Base-by-base conservation (phyloP, 192 early-diverging fungal species). In the Haplosporangium gracile region DNA sequence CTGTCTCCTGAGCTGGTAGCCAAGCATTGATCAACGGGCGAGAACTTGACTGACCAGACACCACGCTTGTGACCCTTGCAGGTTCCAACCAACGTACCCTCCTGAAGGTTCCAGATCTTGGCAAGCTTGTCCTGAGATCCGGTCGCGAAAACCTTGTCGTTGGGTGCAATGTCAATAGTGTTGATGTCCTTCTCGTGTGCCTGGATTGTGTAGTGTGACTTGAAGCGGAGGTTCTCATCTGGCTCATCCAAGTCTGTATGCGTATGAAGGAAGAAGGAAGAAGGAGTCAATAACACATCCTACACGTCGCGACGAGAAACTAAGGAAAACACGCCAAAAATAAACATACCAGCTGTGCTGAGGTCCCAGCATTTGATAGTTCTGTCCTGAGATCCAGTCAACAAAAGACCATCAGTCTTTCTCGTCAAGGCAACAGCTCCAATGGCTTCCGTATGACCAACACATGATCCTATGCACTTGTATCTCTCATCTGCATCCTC, bases 111-210 rank as follows among this genome's bases (percentile, higher is more conserved):
- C 96, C 97, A 99, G 13, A 98, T 79, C 88, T 98, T 99, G 76
- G 96, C 96, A 0, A 96, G 94, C 90, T 98, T 99, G 89, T 99
- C 99, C 80, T 97, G 96, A 47, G 97, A 97, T 36, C 95, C 97
- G 11, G 97, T 96, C 1, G 97, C 97, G 93, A 99, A 97, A 6
- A 97, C 79, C 69, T 93, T 93, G 89, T 98, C 96, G 89, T 97
- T 97, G 8, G 97, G 97, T 6, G 98, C 93, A 36, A 99, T 90
- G 53, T 93, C 91, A 39, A 99, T 93, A 2, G 97, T 92, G 87
- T 99, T 98, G 88, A 99, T 98, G 88, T 98, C 97, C 88, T 97
- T 98, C 36, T 98, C 97, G 88, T 99, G 99, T 0, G 98, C 98
- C 80, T 95, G 93, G 87, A 97, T 92, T 13, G 99, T 99, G 88